Conservation (phyloP, 108 stramenopile genomes). For the Skeletonema marinoi region DNA sequence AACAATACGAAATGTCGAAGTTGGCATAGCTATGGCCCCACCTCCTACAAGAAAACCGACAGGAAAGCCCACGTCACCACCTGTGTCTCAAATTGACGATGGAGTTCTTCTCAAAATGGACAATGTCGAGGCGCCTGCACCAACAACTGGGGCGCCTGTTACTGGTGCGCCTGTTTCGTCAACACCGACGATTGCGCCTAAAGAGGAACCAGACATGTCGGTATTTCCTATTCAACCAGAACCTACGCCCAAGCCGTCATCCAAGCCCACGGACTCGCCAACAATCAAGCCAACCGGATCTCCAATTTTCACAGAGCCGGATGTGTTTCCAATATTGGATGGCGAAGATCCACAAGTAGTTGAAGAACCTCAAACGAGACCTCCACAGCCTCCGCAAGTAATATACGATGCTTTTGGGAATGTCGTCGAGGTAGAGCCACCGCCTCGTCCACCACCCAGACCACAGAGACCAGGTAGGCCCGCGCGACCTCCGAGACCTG, state of each 20-base stretch:
- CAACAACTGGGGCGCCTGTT: not conserved
- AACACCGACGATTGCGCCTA: not conserved
- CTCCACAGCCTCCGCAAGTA: not conserved
- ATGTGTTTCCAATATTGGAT: not conserved
- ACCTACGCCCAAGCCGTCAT: not conserved
- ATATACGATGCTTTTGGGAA: slow-evolving; percentile 8
- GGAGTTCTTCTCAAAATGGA: not conserved
- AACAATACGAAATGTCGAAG: slow-evolving; percentile 19
- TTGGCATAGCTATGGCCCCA: not conserved
- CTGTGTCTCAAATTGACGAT: not conserved
- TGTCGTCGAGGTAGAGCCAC: not conserved
- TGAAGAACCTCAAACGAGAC: not conserved
- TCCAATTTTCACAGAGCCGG: not conserved
- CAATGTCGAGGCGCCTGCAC: not conserved
- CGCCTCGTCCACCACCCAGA: not conserved
- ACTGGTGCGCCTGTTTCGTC: not conserved
- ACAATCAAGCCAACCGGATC: not conserved
- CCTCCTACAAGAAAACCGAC: not conserved
- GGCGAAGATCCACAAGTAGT: not conserved
- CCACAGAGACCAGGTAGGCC: not conserved
- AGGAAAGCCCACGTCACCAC: not conserved
- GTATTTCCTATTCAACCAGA: not conserved
- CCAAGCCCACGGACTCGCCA: not conserved
- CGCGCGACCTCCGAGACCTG: not conserved
- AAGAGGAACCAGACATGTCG: not conserved